A percentile compares a stretch with the other conserved stretches of the same genome.
Evolutionary conservation across 306 rosid genomes (phyloP).

Genomic region (Aeschynomene evenia): DNA sequence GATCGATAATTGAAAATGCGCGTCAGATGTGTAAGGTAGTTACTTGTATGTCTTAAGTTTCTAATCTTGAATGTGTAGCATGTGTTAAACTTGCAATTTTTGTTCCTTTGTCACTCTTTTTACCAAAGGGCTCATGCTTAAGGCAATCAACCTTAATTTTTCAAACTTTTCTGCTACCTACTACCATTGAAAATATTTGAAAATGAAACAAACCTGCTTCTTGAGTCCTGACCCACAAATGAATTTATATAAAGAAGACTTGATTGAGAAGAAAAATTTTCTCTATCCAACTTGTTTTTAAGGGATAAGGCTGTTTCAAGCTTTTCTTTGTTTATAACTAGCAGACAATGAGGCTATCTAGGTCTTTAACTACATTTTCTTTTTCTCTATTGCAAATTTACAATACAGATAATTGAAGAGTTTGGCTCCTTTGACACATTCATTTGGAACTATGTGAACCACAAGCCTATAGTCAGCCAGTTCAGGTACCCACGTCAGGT

Average conservation of each 20-base stretch:
- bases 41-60: neutral
- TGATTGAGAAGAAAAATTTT: neutral
- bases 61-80: neutral
- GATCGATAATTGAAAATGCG: constrained; percentile 75
- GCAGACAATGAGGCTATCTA: neutral
- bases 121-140: constrained; percentile 17
- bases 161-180: constrained; percentile 43
- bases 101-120: neutral
- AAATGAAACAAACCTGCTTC: constrained; percentile 20
- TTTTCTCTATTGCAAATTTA: neutral
- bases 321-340: constrained; percentile 10
- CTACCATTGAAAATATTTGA: constrained; percentile 27
- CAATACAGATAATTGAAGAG: constrained; percentile 57
- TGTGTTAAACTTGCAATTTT: constrained; percentile 14
- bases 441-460: constrained; percentile 74
- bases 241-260: constrained; percentile 17
- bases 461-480: constrained; percentile 55
- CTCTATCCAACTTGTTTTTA: constrained; percentile 30
- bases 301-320: neutral
- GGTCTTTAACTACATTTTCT: neutral
- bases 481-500: constrained; percentile 66
- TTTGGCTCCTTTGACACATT: constrained; percentile 63
- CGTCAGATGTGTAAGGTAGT: constrained; percentile 69
- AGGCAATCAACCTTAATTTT: constrained; percentile 25
- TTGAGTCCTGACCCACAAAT: constrained; percentile 35